These are phyloP conservation scores for Serendipita vermifera DNA, from an alignment of 768 basidiomycete genomes.

Conservation along the genomic window DNA sequence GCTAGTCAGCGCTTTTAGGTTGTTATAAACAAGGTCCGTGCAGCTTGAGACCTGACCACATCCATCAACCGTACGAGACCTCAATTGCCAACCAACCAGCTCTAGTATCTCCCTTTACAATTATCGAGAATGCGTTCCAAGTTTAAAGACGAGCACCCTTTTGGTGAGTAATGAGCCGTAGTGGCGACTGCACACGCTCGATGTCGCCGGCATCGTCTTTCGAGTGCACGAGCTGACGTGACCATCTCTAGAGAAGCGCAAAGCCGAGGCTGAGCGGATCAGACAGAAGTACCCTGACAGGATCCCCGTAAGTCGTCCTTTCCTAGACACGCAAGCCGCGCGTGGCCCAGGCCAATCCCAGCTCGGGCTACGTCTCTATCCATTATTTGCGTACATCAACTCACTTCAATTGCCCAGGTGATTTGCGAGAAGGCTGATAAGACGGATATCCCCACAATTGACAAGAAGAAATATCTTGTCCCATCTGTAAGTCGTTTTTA, in stretches of 20 bases:
- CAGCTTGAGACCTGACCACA: slow-evolving; percentile 2
- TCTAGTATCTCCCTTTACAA: neutral
- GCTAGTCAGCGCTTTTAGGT: neutral
- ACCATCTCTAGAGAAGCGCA: slow-evolving; percentile 77
- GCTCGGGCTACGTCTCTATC: neutral
- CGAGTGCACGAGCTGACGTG: neutral
- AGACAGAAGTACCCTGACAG: slow-evolving; percentile 98
- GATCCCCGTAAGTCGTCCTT: slow-evolving; percentile 63
- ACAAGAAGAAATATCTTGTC: slow-evolving; percentile 99
- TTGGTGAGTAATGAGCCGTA: slow-evolving; percentile 48
- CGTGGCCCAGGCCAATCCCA: slow-evolving; percentile 1
- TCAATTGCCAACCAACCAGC: neutral
- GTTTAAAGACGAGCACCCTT: slow-evolving; percentile 98
- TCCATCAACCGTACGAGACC: neutral
- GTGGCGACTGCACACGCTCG: slow-evolving; percentile 19
- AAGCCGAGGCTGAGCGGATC: slow-evolving; percentile 97
- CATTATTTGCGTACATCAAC: neutral
- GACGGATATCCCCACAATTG: slow-evolving; percentile 97
- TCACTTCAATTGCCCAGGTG: slow-evolving; percentile 42
- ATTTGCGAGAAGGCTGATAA: slow-evolving; percentile 99
- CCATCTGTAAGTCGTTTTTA: slow-evolving; percentile 57
- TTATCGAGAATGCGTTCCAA: slow-evolving; percentile 64
- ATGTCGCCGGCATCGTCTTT: neutral
- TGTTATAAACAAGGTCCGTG: neutral
- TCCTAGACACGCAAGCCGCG: slow-evolving; percentile 16